Conservation (phyloP, 805 yeast species). For the Wickerhamomyces silvicola region DNA sequence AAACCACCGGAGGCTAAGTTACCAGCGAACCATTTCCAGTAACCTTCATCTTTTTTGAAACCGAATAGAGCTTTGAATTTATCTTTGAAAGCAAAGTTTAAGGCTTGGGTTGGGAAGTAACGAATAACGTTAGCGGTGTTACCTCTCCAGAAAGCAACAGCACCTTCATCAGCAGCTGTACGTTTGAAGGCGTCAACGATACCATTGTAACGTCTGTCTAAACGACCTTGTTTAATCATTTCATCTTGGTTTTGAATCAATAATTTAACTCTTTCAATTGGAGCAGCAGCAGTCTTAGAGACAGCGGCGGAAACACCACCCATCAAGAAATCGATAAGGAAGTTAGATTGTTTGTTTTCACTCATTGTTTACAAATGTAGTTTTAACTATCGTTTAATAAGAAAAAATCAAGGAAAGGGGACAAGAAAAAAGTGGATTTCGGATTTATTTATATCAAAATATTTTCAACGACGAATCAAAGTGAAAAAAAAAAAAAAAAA, state of each 20-base stretch:
- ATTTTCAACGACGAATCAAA: conserved; percentile 2
- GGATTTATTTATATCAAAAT: conserved; percentile 1
- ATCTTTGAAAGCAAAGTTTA: conserved; percentile 98
- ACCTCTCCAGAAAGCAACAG: conserved; percentile 96
- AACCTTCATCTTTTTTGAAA: conserved; percentile 92
- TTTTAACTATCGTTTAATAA: conserved; percentile 3
- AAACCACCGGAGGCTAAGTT: conserved; percentile 98
- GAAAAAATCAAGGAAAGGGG: not conserved
- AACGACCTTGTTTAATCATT: conserved; percentile 96
- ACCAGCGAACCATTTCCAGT: conserved; percentile 94
- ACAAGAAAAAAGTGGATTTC: not conserved
- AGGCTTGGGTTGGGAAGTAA: conserved; percentile 99
- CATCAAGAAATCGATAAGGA: conserved; percentile 74
- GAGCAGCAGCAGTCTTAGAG: conserved; percentile 95
- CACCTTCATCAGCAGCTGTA: conserved; percentile 92
- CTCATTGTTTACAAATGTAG: conserved; percentile 13
- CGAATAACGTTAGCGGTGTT: conserved; percentile 98
- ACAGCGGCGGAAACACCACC: conserved; percentile 99
- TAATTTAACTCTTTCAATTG: conserved; percentile 91
- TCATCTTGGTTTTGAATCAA: conserved; percentile 94
- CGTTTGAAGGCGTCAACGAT: conserved; percentile 89
- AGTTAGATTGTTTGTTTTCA: conserved; percentile 37
- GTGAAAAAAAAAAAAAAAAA: not conserved
- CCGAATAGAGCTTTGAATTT: conserved; percentile 93
- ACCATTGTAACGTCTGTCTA: conserved; percentile 81